Evolutionary conservation across 306 rosid species (phyloP), one percentile per base, ranked within the genome.

Genomic region (Quercus berberidifolia): DNA sequence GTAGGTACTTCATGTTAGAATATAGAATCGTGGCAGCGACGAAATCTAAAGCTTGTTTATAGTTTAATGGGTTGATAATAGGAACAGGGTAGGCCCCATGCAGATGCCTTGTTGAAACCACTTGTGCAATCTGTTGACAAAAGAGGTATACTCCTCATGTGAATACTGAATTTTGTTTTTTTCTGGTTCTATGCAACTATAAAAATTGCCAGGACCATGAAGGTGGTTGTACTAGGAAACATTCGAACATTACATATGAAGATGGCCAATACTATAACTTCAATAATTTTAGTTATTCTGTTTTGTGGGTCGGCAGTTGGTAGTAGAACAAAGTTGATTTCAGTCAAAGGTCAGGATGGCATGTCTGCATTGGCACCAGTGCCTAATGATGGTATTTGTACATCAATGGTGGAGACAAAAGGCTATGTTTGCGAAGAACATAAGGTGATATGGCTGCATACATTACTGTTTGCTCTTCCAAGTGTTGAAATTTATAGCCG

Each of bases 381-480:
- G 56, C 21, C 28, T 52, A 14, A 17, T 60, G 83, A 82, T 69
- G 95, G 97, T 46, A 83, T 92, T 11, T 87, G 93, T 79, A 77
- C 84, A 74, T 83, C 88, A 3, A 59, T 89, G 85, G 95, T 85
- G 60, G 88, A 83, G 77, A 87, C 83, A 18, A 89, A 83, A 74
- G 91, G 90, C 69, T 92, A 91, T 65, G 79, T 35, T 33, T 92
- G 97, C 30, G 90, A 89, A 82, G 94, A 92, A 77, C 97, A 91
- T 28, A 17, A 52, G 80, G 96, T 83, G 84, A 52, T 55, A 14
- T 74, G 46, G 56, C 75, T 65, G 33, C 54, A 62, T 75, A 28
- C 56, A 19, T 74, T 58, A 56, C 55, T 80, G 19, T 85, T 73
- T 70, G 21, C 23, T 78, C 77, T 28, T 69, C 23, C 74, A 72